Base-by-base conservation (phyloP, 1,284 basidiomycete species). In the Fomitopsis betulina region DNA sequence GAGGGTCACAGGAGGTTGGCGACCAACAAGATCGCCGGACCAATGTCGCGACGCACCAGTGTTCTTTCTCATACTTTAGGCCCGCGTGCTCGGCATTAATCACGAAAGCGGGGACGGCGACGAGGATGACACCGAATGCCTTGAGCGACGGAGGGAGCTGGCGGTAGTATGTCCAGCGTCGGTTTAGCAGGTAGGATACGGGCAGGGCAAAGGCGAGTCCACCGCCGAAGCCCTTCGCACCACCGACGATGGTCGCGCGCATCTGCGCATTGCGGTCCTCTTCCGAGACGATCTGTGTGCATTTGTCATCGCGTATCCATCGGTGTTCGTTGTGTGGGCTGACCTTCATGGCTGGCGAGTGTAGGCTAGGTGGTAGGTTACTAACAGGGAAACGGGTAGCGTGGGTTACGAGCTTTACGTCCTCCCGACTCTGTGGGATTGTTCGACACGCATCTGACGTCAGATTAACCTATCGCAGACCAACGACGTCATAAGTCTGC, bases 61-160 rank as follows among this genome's bases (percentile, higher is more conserved):
- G 84, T 5, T 76, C 75, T 65, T 78, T 75, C 60, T 93, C 90
- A 69, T 84, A 94, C 47, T 85, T 81, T 54, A 91, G 78, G 50
- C 87, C 86, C 10, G 87, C 86, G 47, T 87, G 85, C 72, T 97
- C 94, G 15, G 90, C 93, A 57, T 82, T 80, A 62, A 95, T 87
- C 45, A 86, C 82, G 55, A 91, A 79, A 33, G 82, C 71, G 0
- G 92, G 93, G 8, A 91, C 83, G 56, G 85, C 78, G 61, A 91
- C 65, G 57, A 89, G 76, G 59, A 89, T 78, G 38, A 85, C 79
- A 40, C 89, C 87, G 40, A 95, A 80, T 0, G 86, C 76, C 72
- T 94, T 96, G 62, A 94, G 76, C 0, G 89, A 86, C 1, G 82
- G 75, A 0, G 92, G 92, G 3, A 95, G 77, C 1, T 74, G 67